Conservation (phyloP, 2,329 filamentous ascomycete genomes). For the Dothistroma septosporum region DNA sequence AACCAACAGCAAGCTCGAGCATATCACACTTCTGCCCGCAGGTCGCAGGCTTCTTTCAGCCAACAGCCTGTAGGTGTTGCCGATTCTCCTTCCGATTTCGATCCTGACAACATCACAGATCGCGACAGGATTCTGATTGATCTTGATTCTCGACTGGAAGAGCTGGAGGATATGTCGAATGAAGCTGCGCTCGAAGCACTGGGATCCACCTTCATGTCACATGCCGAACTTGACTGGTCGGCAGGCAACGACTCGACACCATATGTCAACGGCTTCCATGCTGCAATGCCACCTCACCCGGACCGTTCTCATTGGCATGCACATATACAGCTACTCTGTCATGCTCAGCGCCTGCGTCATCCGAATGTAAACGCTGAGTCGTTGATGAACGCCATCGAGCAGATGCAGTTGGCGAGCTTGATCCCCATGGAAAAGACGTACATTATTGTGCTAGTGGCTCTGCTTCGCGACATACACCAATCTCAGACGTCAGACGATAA, state of each 20-base stretch:
- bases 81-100: not conserved
- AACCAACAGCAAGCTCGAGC: slow-evolving; percentile 6
- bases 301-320: slow-evolving; percentile 1
- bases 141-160: not conserved
- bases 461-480: not conserved
- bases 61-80: not conserved
- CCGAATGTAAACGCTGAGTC: not conserved
- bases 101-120: not conserved
- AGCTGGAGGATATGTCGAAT: not conserved
- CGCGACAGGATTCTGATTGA: not conserved
- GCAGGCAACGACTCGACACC: not conserved
- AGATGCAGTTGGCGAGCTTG: not conserved
- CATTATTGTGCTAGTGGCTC: not conserved
- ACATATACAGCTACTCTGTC: not conserved
- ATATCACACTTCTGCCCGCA: slow-evolving; percentile 6
- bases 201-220: not conserved
- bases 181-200: not conserved
- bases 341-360: not conserved
- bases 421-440: not conserved
- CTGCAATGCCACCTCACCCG: not conserved
- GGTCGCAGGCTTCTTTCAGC: not conserved
- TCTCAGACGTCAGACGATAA: not conserved
- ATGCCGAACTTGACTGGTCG: not conserved
- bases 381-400: not conserved
- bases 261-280: not conserved